Evolutionary conservation across 1,284 basidiomycete species (phyloP), one percentile per base, ranked within the genome.

Genomic region (Trametes hirsuta): DNA sequence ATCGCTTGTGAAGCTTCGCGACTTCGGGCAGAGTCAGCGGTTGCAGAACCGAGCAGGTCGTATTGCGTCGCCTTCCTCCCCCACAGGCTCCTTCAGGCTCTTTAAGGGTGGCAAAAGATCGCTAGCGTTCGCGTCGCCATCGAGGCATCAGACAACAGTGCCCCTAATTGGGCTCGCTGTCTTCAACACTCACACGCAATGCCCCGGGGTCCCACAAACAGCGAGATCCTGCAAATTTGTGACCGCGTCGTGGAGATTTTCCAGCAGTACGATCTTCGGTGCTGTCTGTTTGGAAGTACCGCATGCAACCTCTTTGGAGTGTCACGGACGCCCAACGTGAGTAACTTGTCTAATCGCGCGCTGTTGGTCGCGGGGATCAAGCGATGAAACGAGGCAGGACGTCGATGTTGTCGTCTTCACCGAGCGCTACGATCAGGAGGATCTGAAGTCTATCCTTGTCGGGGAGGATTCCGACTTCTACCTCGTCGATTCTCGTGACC

Each of bases 271-370:
- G 58, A 55, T 2, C 51, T 64, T 3, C 10, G 30, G 5, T 64
- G 51, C 47, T 69, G 64, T 41, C 60, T 69, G 0, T 54, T 64
- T 14, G 68, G 68, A 3, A 66, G 68, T 24, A 47, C 54, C 3
- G 79, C 76, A 2, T 77, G 77, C 53, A 64, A 68, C 21, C 67
- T 77, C 4, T 76, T 77, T 48, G 79, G 78, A 1, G 75, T 74
- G 61, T 61, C 70, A 52, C 69, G 78, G 39, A 68, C 69, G 22
- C 79, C 79, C 11, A 77, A 77, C 50, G 79, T 79, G 47, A 50
- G 73, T 62, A 15, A 14, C 30, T 22, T 25, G 24, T 41, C 24
- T 12, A 34, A 25, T 41, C 18, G 4, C 30, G 24, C 57, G 15
- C 15, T 35, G n/a, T 21, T 11, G 36, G 4, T 15, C 12, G 3